phyloP scores from a whole-genome alignment of 2,329 filamentous ascomycete species.

The Leptographium flavum region DNA sequence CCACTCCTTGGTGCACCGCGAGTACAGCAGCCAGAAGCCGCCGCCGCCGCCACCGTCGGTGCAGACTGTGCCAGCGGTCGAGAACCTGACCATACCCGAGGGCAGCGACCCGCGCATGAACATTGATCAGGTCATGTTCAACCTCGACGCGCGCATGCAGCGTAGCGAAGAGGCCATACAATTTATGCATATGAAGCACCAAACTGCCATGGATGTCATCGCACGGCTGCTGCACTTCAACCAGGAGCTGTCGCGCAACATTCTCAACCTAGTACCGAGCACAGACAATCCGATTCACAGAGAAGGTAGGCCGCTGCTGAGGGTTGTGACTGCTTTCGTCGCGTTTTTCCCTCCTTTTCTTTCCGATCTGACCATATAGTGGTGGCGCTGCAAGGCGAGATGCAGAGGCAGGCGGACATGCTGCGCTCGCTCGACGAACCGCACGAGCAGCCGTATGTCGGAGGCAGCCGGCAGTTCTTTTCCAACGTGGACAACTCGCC shows the following conservation, averaged over 20 bases:
- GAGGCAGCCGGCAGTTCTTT: conserved; percentile 52
- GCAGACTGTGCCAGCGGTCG: conserved; percentile 72
- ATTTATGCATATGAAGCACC: conserved; percentile 66
- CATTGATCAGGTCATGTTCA: conserved; percentile 72
- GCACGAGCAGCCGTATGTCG: conserved; percentile 51
- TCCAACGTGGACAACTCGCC: conserved; percentile 58
- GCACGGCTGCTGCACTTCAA: conserved; percentile 60
- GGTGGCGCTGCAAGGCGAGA: conserved; percentile 39
- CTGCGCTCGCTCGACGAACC: conserved; percentile 46
- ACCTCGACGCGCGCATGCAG: conserved; percentile 60
- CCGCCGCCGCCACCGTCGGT: conserved; percentile 52
- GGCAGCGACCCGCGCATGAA: conserved; percentile 61
- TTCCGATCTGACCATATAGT: conserved; percentile 24
- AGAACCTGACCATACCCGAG: conserved; percentile 63
- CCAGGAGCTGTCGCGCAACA: conserved; percentile 64
- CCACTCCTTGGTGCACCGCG: conserved; percentile 83
- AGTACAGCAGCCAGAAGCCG: conserved; percentile 69
- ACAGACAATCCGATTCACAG: conserved; percentile 65
- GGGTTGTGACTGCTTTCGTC: too few species aligned
- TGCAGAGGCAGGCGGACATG: conserved; percentile 45
- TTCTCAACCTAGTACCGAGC: conserved; percentile 60
- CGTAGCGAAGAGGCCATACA: conserved; percentile 74
- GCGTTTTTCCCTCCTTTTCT: too few species aligned
- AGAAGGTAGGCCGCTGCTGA: conserved; percentile 51
- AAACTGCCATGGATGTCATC: conserved; percentile 69